These are phyloP conservation scores for Schizopora paradoxa DNA, from an alignment of 1,284 basidiomycete genomes.

Conservation along the genomic window DNA sequence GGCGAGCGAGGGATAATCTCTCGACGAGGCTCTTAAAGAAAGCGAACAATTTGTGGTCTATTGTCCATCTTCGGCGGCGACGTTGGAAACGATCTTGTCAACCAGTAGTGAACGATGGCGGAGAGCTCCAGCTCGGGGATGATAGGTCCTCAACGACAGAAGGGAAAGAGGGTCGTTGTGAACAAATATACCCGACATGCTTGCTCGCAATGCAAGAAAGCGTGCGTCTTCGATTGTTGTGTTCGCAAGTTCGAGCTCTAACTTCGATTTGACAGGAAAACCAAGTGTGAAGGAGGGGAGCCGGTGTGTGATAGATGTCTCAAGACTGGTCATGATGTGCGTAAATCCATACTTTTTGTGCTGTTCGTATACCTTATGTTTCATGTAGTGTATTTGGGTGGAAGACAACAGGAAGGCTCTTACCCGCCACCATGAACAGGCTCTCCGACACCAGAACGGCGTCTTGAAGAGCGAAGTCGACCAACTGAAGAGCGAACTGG, in stretches of 20 bases:
- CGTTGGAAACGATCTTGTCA: too few relatives aligned
- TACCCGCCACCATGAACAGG: conserved; percentile 16
- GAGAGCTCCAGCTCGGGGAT: too few relatives aligned
- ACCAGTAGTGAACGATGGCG: too few relatives aligned
- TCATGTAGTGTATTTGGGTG: conserved; percentile 12
- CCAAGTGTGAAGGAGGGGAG: conserved; percentile 14
- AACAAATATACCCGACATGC: conserved; percentile 15
- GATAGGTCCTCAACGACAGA: background rate
- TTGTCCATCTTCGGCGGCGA: too few relatives aligned
- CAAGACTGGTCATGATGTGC: conserved; percentile 17
- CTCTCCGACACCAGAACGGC: conserved; percentile 15
- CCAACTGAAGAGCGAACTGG: conserved; percentile 7
- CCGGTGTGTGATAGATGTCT: conserved; percentile 15
- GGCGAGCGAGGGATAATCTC: too few relatives aligned
- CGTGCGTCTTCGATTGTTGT: conserved; percentile 5
- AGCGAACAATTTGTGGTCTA: too few relatives aligned
- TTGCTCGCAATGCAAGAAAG: conserved; percentile 16
- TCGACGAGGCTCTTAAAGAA: too few relatives aligned
- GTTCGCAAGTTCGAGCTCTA: background rate
- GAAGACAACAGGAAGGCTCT: conserved; percentile 14
- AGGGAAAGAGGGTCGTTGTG: conserved; percentile 14
- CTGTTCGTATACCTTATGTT: background rate
- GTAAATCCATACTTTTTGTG: background rate
- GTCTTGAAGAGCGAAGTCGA: conserved; percentile 14
- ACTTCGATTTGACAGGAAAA: conserved; percentile 5